Evolutionary conservation across 2,329 filamentous ascomycete genomes (phyloP), one percentile per base, ranked within the genome.

Genomic region (Cladosporium sp.): DNA sequence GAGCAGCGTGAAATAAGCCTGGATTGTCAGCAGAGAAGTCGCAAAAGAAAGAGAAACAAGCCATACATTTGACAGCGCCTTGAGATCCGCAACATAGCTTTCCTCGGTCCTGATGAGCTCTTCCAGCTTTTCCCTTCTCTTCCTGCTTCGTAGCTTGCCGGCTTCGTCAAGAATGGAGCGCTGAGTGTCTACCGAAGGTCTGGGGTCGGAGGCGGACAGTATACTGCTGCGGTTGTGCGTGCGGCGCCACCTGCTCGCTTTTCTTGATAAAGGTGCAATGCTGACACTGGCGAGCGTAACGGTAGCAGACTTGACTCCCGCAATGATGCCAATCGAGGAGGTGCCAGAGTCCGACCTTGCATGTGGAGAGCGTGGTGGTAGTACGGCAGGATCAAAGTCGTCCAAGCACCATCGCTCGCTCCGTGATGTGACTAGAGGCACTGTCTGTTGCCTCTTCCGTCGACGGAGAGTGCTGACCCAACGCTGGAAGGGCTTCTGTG

Each of bases 41-140:
- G 10, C 32, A 34, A 18, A 10, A 25, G 3, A 59, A 2, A 10
- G 5, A 0, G 14, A 0, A 13, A 14, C 32, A 34, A 57, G 23
- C 65, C 87, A 75, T 80, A 94, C 93, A 78, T 96, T 93, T 75
- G 91, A 90, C 66, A 98, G 82, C 69, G 95, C 92, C 71, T 92
- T 92, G 65, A 98, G 79, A 72, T 97, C 94, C 18, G 89, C 87
- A 71, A 98, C 89, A 75, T 98, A 98, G 72, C 89, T 88, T 75
- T 95, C 91, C 77, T 98, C 95, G 0, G 93, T 96, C 65, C 81
- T 85, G 67, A 97, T 87, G 59, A 98, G 81, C 78, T 98, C 95
- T 74, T 95, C 91, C 39, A 98, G 79, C 46, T 96, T 88, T 67
- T 89, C 88, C 16, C 92, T 87, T 67, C 95, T 87, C 72, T 93